These are phyloP conservation scores for Gracilaria vermiculophylla DNA, from an alignment of 23 red algal species.

Conservation along the genomic window DNA sequence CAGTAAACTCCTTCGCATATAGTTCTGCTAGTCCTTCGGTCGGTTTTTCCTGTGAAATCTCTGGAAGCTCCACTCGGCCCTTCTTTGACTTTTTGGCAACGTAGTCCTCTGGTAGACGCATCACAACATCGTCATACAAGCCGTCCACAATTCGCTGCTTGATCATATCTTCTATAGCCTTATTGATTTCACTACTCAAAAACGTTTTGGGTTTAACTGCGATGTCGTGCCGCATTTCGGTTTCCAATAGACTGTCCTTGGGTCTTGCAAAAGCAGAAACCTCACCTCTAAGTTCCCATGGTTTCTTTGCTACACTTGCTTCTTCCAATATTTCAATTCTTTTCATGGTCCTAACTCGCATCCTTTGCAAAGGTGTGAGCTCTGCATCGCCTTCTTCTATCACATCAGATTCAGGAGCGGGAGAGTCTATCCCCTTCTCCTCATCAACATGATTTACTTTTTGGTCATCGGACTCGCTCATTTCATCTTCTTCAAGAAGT, in stretches of 20 bases:
- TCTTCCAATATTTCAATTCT: conserved; percentile 67
- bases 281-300: conserved; percentile 91
- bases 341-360: not conserved
- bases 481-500: conserved; percentile 20
- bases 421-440: not conserved
- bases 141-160: conserved; percentile 73
- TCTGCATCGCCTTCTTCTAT: not conserved
- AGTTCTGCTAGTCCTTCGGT: conserved; percentile 69
- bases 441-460: too few species aligned
- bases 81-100: not conserved
- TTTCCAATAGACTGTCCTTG: conserved; percentile 70
- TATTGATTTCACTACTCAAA: conserved; percentile 18
- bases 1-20: conserved; percentile 53
- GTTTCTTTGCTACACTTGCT: conserved; percentile 58
- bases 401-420: not conserved
- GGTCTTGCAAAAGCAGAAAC: conserved; percentile 74
- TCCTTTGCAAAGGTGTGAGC: conserved; percentile 23
- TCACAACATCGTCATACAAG: conserved; percentile 78
- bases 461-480: not conserved
- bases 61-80: conserved; percentile 1
- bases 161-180: conserved; percentile 72
- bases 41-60: conserved; percentile 69
- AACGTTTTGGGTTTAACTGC: conserved; percentile 16
- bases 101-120: conserved; percentile 25
- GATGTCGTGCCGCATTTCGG: conserved; percentile 79